Base-by-base conservation (phyloP, 371 early-diverging fungal species). In the Saksenaea vasiformis region DNA sequence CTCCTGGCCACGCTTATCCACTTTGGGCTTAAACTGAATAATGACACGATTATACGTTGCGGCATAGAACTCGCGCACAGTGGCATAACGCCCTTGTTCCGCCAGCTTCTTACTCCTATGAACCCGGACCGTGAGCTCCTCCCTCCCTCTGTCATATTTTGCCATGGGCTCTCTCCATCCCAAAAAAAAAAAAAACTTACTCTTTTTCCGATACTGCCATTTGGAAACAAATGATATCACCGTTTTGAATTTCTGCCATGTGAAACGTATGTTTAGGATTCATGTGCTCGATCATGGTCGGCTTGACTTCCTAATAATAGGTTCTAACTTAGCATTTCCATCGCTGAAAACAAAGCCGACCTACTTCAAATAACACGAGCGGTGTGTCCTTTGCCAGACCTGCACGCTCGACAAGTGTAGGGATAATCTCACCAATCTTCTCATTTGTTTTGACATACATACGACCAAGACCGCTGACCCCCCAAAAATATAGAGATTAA, bases 181-280 rank as follows among this genome's bases (percentile, higher is more conserved):
- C n/a, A n/a, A n/a, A n/a, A n/a, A 58, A 11, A 22, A 62, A 24
- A 17, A 28, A n/a, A 28, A 64, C 85, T 57, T 85, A 90, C 90
- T 89, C 83, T 58, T 82, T 74, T n/a, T 72, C 70, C 0, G 77
- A 67, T 36, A 85, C 43, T 7, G 79, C 85, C 24, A 75, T 77
- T 68, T 93, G 93, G 78, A 87, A 91, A 70, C 90, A 90, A 56
- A 96, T 84, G 57, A 95, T 95, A 69, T 96, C 95, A 11, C 97
- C 96, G 62, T 85, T 56, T 64, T 90, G 89, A 39, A 97, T 80
- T 69, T 94, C 95, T 34, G 92, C 84, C 22, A 72, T 66, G 5
- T 61, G 64, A 70, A 94, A 92, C 0, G 90, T 90, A 19, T 65
- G 55, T 55, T 85, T 84, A 22, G 71, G 62, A 64, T 87, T 87